phyloP scores from a whole-genome alignment of 768 basidiomycete genomes.

The Boletellus sp. region DNA sequence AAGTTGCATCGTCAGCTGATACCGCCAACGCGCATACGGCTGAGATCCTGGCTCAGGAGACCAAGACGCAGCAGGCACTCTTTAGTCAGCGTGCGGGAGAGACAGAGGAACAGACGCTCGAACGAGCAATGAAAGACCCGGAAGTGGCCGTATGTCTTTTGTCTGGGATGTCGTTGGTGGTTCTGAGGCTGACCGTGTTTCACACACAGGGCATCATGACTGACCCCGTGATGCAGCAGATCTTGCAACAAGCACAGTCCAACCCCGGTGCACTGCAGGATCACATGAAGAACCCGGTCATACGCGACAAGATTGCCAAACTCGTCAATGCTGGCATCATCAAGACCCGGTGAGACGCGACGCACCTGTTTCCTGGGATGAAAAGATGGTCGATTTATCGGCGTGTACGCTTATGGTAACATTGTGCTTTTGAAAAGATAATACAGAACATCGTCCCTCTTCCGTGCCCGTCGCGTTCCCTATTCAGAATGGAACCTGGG shows the following conservation, averaged over 20 bases:
- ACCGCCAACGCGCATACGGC: constrained; percentile 74
- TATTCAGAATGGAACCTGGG: constrained; percentile 32
- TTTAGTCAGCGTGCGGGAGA: constrained; percentile 78
- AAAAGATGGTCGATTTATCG: constrained; percentile 11
- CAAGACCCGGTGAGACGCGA: constrained; percentile 60
- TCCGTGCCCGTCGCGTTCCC: not conserved
- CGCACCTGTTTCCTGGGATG: constrained; percentile 10
- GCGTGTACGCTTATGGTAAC: constrained; percentile 21
- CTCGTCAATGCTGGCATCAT: constrained; percentile 92
- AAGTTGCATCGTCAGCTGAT: constrained; percentile 76
- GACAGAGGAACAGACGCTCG: constrained; percentile 87
- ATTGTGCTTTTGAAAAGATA: constrained; percentile 23
- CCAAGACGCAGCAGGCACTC: constrained; percentile 78
- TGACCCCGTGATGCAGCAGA: constrained; percentile 92
- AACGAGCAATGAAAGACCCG: constrained; percentile 95
- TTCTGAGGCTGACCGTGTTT: constrained; percentile 5
- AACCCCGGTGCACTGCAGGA: constrained; percentile 89
- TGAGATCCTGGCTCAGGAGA: constrained; percentile 79
- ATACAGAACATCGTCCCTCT: constrained; percentile 7
- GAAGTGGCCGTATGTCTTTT: constrained; percentile 76
- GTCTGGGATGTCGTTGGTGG: not conserved
- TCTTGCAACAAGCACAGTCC: constrained; percentile 88
- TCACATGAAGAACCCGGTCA: constrained; percentile 91
- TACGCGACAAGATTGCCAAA: constrained; percentile 82
- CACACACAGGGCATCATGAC: constrained; percentile 69